These are phyloP conservation scores for Ganoderma lucidum DNA, from an alignment of 1,284 basidiomycete genomes.

Conservation along the genomic window DNA sequence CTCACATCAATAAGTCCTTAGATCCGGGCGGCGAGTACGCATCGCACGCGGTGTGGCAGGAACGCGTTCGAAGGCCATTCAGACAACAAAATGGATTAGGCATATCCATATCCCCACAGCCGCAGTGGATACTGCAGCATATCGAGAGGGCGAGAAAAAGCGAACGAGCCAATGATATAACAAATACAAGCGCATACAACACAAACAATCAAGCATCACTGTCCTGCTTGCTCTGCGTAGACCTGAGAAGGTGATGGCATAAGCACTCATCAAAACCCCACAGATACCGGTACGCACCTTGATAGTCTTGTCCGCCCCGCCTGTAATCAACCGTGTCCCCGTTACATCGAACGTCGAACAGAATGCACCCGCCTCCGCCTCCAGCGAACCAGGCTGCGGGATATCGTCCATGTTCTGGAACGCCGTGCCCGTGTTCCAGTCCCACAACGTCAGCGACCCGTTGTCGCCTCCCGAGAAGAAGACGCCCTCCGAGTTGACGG, in stretches of 20 bases:
- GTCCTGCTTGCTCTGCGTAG: constrained; percentile 54
- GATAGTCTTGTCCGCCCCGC: constrained; percentile 98
- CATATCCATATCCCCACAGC: too few species aligned
- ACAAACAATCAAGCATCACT: constrained; percentile 12
- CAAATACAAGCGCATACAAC: constrained; percentile 7
- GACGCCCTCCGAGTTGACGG: constrained; percentile 95
- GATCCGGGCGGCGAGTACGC: background rate
- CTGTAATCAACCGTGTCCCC: constrained; percentile 94
- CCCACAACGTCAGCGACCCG: constrained; percentile 91
- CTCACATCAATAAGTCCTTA: background rate
- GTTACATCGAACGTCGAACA: constrained; percentile 97
- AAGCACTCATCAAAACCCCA: constrained; percentile 9
- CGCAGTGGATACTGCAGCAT: background rate
- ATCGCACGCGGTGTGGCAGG: too few species aligned
- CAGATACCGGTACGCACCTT: constrained; percentile 61
- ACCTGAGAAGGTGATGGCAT: constrained; percentile 41
- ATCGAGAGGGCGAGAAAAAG: background rate
- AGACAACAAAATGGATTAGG: background rate
- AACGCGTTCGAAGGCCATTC: background rate
- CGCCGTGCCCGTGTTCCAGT: constrained; percentile 92
- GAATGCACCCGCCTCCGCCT: constrained; percentile 95
- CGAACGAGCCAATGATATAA: background rate
- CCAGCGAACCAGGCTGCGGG: constrained; percentile 95
- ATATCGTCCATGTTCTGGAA: constrained; percentile 96
- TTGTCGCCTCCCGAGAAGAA: constrained; percentile 97